Conservation (phyloP, 495 filamentous ascomycete species). For the Immersiella caudata region DNA sequence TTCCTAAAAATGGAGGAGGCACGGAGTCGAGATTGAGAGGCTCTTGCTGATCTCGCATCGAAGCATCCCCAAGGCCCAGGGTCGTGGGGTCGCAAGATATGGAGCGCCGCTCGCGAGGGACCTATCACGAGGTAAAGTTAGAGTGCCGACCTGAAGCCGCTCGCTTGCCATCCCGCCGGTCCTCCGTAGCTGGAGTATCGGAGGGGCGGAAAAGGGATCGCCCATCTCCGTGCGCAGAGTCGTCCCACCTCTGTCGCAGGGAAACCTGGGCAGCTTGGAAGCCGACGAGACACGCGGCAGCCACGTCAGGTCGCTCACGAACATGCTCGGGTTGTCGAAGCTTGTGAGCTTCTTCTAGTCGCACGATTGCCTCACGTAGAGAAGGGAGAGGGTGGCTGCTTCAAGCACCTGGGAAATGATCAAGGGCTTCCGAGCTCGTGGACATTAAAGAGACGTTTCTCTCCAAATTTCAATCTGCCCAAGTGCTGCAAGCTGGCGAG, state of each 20-base stretch:
- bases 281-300: background rate
- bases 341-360: background rate
- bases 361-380: background rate
- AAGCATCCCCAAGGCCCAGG: conserved; percentile 13
- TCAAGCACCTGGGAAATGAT: background rate
- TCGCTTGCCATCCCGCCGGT: background rate
- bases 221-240: background rate
- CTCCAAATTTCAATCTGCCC: background rate
- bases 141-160: conserved; percentile 3
- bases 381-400: background rate
- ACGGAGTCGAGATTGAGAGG: conserved; percentile 14
- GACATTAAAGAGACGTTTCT: background rate
- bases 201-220: background rate
- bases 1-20: conserved; percentile 32
- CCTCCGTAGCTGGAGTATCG: background rate
- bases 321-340: background rate
- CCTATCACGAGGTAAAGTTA: background rate
- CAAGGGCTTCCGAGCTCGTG: background rate
- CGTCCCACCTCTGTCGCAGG: background rate
- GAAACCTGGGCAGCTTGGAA: background rate
- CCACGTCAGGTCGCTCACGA: background rate
- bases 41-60: conserved; percentile 11
- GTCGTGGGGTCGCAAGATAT: background rate
- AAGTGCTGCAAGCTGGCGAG: background rate
- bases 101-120: background rate